Base-by-base conservation (phyloP, 139 green algal genomes). In the Chara braunii region DNA sequence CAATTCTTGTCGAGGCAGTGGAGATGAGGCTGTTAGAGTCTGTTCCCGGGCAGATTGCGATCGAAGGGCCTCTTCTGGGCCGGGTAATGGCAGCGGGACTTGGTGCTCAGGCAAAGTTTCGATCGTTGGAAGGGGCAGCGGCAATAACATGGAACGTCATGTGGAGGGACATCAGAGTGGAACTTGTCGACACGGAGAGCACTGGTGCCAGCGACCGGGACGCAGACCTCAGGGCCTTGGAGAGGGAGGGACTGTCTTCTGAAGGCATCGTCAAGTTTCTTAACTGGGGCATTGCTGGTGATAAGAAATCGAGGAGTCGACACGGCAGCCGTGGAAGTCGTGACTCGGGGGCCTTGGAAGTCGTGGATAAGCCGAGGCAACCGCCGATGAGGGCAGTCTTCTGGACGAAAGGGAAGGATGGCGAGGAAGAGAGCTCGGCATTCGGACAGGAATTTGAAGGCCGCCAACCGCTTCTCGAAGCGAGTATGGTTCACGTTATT, bases 161-260 rank as follows among this genome's bases (percentile, higher is more conserved):
- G 2, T 74, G 65, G 65, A 26, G 60, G 43, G 60, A 71, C 33
- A 59, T 74, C 9, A 48, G 65, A 29, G 22, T 74, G n/a, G 65
- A 74, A 34, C 68, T 40, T 24, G 57, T 74, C 3, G 65, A 74
- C 30, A 70, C 63, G 1, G 60, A 70, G 12, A n/a, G n/a, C n/a
- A n/a, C n/a, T n/a, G n/a, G n/a, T n/a, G n/a, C n/a, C n/a, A n/a
- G n/a, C n/a, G n/a, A n/a, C n/a, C n/a, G n/a, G n/a, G n/a, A n/a
- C n/a, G n/a, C n/a, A n/a, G n/a, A n/a, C n/a, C n/a, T n/a, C n/a
- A n/a, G n/a, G n/a, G n/a, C n/a, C n/a, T n/a, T n/a, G n/a, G n/a
- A n/a, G n/a, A n/a, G n/a, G n/a, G n/a, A n/a, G n/a, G n/a, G n/a
- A n/a, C n/a, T n/a, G n/a, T n/a, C n/a, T n/a, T n/a, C n/a, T n/a